Conservation (phyloP, 345 rosid genomes). For the Eucalyptus sp. region DNA sequence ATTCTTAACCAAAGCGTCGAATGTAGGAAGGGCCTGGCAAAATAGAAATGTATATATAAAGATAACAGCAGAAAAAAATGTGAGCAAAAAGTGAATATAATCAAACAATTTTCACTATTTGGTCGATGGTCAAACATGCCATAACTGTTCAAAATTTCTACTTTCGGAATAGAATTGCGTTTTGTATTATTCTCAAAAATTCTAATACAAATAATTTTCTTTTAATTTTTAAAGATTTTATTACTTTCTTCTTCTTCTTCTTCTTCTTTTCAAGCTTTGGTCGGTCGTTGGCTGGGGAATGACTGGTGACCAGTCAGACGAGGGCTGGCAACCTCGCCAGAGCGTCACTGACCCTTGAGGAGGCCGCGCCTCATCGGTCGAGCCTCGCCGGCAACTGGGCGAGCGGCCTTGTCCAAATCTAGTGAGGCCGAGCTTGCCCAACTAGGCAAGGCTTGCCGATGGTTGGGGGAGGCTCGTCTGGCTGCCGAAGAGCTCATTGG, state of each 20-base stretch:
- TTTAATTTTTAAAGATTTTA: no score
- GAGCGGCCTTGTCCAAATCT: rapidly evolving
- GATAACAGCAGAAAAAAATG: neutral
- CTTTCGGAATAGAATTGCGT: rapidly evolving
- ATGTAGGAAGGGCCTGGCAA: neutral
- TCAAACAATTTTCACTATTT: neutral
- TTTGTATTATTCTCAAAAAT: no score
- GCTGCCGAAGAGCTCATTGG: no score
- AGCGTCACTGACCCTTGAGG: rapidly evolving
- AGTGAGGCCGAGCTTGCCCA: rapidly evolving
- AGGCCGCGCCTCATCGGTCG: rapidly evolving
- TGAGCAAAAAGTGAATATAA: neutral
- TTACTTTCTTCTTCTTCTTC: no score
- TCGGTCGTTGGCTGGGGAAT: rapidly evolving
- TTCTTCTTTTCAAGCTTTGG: no score
- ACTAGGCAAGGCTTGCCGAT: rapidly evolving
- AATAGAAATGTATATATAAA: neutral
- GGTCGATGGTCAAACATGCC: rapidly evolving
- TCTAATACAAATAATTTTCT: no score
- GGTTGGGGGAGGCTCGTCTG: rapidly evolving
- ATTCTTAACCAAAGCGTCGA: neutral
- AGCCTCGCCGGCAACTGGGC: rapidly evolving
- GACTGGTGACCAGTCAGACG: rapidly evolving
- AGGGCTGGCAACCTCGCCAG: rapidly evolving
- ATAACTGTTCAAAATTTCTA: rapidly evolving